A percentile compares a stretch with the other conserved stretches of the same genome.
Conservation (phyloP, 495 filamentous ascomycete genomes). For the Hypoxylon subgilvum region DNA sequence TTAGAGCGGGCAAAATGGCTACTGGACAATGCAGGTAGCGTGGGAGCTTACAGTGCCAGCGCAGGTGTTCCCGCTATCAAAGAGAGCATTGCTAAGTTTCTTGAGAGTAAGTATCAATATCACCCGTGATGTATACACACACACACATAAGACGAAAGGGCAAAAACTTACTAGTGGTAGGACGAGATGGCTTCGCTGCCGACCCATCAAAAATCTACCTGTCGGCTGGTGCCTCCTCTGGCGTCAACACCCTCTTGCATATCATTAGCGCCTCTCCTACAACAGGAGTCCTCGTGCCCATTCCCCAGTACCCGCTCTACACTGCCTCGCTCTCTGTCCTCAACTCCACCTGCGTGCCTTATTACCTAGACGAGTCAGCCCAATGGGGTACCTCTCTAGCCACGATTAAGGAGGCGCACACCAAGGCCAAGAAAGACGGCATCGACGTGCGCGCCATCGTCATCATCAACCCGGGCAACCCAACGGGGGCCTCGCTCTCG, state of each 20-base stretch:
- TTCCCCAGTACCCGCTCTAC: slow-evolving; percentile 97
- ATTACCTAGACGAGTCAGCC: slow-evolving; percentile 84
- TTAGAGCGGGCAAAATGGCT: slow-evolving; percentile 80
- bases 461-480: slow-evolving; percentile 98
- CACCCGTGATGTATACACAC: neutral
- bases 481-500: slow-evolving; percentile 84
- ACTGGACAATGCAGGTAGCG: slow-evolving; percentile 81
- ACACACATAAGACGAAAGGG: slow-evolving; percentile 1
- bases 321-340: slow-evolving; percentile 89
- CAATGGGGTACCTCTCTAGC: slow-evolving; percentile 85
- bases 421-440: slow-evolving; percentile 73
- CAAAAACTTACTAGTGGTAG: slow-evolving; percentile 44
- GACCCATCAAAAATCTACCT: slow-evolving; percentile 82
- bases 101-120: slow-evolving; percentile 66
- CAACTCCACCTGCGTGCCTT: slow-evolving; percentile 86
- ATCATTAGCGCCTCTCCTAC: slow-evolving; percentile 81
- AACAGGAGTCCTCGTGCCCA: slow-evolving; percentile 88
- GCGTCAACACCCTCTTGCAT: slow-evolving; percentile 90
- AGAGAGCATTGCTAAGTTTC: slow-evolving; percentile 88
- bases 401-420: slow-evolving; percentile 72
- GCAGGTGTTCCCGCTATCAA: slow-evolving; percentile 85
- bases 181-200: slow-evolving; percentile 84
- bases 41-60: slow-evolving; percentile 95
- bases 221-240: slow-evolving; percentile 87
- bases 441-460: slow-evolving; percentile 89